Base-by-base conservation (phyloP, 179 eudicot species). In the Corrigiola litoralis region DNA sequence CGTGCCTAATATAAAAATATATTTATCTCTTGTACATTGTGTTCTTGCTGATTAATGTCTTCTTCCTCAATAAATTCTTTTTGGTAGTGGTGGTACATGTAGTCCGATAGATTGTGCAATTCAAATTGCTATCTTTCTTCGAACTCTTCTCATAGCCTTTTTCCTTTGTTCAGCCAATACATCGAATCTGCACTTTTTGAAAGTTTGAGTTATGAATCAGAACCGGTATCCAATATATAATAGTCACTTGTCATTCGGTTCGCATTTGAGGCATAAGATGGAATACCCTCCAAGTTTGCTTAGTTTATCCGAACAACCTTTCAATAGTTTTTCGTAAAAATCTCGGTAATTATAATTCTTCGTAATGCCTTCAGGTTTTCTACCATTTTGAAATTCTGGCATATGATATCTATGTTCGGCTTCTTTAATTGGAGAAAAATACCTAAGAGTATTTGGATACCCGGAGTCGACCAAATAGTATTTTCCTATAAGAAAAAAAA, bases 401-500 rank as follows among this genome's bases (percentile, higher is more conserved):
- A 48, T 48, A 63, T 18, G 67, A 20, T 11, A 48, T 20, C 44
- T 63, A 2, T 6, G n/a, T 13, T 27, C 16, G 0, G 3, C 4
- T 21, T 18, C 6, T 1, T 10, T 6, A 33, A 29, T 25, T 0
- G 52, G 59, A 20, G 60, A 17, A 20, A 54, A 42, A 42, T 31
- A 66, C n/a, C 62, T 13, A 12, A 28, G 9, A 10, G 59, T 65
- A 52, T 52, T 65, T 37, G 49, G 50, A 52, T 52, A 65, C 5
- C 37, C 44, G 5, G 23, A 27, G 34, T 66, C 44, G 0, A 44
- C 61, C 62, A 42, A 41, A 27, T 66, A 56, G n/a, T 24, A 54
- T 17, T 66, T 66, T 5, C 51, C 54, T 65, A n/a, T 4, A 25
- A 50, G 14, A 13, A 28, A n/a, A 1, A 1, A 27, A 7, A 5